Base-by-base conservation (phyloP, 73 alveolate species). In the Tetrahymena borealis region DNA sequence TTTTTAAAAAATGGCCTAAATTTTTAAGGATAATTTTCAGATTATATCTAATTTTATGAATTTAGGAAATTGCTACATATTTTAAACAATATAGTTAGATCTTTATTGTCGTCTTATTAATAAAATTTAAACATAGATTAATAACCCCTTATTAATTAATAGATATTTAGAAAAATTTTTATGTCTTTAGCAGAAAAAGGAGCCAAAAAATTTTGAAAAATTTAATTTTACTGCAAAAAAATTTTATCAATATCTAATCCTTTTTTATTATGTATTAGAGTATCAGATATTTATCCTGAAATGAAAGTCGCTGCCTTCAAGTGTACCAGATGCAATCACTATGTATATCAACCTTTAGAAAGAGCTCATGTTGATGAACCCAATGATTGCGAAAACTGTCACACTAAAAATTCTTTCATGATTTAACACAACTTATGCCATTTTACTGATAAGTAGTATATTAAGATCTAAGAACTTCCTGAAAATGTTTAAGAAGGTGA, bases 401-500 rank as follows among this genome's bases (percentile, higher is more conserved):
- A 95, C 60, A 93, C 96, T 43, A 98, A 96, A 94, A 91, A 96
- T 90, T 94, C 99, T 90, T 99, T 98, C 95, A 99, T 98, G 93
- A 95, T 99, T 78, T 94, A 97, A 33, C 99, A 99, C 96, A 98
- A 98, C 94, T 94, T 94, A 93, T 98, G 99, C 93, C 91, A 94
- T 60, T 99, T 99, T 96, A 97, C 98, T 79, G 99, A 99, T 93
- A 98, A 98, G 94, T 98, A 99, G 96, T 98, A 97, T 94, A 96
- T 99, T 38, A 99, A 99, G 96, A 39, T 41, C 60, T 91, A 96
- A 94, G 99, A 99, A 93, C 95, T 99, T 16, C 99, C 99, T 9
- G 99, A 99, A 95, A 94, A 91, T 85, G 97, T 99, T 40, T 99
- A 99, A 8, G 99, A 98, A 91, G 99, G 99, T 15, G 99, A 99